Conservation (phyloP, 495 filamentous ascomycete genomes). For the Penicillium coffeae region DNA sequence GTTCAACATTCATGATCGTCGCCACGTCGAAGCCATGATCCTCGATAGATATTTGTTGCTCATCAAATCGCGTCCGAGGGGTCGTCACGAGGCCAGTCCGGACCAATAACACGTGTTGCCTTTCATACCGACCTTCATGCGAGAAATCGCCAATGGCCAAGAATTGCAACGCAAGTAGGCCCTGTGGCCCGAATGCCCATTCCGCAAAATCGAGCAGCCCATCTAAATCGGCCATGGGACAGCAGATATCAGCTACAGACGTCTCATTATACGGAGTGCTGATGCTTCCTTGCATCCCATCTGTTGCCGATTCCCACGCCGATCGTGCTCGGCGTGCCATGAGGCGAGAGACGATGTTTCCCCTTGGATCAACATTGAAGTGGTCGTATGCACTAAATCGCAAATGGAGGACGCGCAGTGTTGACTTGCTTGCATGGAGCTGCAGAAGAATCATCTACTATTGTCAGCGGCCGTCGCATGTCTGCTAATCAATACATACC, state of each 20-base stretch:
- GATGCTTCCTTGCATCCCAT: too few species aligned
- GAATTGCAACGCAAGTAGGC: conserved; percentile 2
- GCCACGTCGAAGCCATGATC: not conserved
- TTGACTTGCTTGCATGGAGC: not conserved
- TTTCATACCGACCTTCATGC: conserved; percentile 3
- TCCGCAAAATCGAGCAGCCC: conserved; percentile 9
- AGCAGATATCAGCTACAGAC: too few species aligned
- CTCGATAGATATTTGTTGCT: not conserved
- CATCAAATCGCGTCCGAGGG: not conserved
- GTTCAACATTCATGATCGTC: not conserved
- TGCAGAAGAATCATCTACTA: not conserved
- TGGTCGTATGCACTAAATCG: not conserved
- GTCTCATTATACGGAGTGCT: too few species aligned
- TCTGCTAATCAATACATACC: too few species aligned
- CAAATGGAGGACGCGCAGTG: not conserved
- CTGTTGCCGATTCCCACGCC: not conserved
- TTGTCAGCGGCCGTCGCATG: not conserved
- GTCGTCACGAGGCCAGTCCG: not conserved
- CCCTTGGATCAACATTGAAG: not conserved
- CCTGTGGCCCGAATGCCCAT: conserved; percentile 14
- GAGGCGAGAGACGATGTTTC: not conserved
- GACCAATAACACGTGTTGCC: conserved; percentile 7
- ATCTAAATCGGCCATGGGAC: too few species aligned
- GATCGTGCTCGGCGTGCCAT: not conserved
- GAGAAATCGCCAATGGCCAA: conserved; percentile 16